phyloP scores from a whole-genome alignment of 2,329 filamentous ascomycete species.

The Penicillium hordei region DNA sequence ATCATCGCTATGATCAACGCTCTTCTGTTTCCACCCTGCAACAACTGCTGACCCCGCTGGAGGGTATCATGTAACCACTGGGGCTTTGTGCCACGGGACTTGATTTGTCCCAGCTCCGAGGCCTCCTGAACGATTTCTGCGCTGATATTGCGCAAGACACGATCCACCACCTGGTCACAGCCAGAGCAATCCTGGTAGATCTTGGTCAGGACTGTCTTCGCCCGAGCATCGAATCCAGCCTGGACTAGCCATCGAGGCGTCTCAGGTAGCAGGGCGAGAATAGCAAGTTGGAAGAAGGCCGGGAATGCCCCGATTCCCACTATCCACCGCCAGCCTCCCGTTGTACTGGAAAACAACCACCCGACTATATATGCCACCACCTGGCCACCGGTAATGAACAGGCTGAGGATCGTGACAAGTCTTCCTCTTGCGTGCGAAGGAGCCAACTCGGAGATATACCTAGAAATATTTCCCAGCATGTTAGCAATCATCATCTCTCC shows the following conservation, averaged over 20 bases:
- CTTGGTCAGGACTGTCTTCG: constrained; percentile 63
- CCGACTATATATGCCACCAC: constrained; percentile 84
- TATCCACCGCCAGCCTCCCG: constrained; percentile 82
- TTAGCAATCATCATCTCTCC: constrained; percentile 1
- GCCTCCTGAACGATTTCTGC: constrained; percentile 71
- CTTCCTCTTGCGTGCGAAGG: constrained; percentile 74
- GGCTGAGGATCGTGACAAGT: constrained; percentile 75
- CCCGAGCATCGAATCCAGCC: constrained; percentile 61
- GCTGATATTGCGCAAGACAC: constrained; percentile 68
- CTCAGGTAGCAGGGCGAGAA: constrained; percentile 77
- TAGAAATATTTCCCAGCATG: constrained; percentile 15
- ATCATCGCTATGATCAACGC: constrained; percentile 83
- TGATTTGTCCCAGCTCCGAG: constrained; percentile 41
- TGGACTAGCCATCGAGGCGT: constrained; percentile 85
- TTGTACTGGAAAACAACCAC: constrained; percentile 65
- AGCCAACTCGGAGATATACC: constrained; percentile 81
- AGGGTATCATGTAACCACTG: constrained; percentile 31
- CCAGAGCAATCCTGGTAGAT: constrained; percentile 58
- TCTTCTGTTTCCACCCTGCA: constrained; percentile 55
- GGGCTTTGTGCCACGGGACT: constrained; percentile 14
- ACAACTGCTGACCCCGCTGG: constrained; percentile 33
- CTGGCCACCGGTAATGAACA: constrained; percentile 86
- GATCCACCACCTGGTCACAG: constrained; percentile 53
- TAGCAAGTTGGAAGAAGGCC: constrained; percentile 66
- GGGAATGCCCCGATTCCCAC: constrained; percentile 81